These are phyloP conservation scores for Daldinia sp. DNA, from an alignment of 2,329 filamentous ascomycete species.

Conservation along the genomic window DNA sequence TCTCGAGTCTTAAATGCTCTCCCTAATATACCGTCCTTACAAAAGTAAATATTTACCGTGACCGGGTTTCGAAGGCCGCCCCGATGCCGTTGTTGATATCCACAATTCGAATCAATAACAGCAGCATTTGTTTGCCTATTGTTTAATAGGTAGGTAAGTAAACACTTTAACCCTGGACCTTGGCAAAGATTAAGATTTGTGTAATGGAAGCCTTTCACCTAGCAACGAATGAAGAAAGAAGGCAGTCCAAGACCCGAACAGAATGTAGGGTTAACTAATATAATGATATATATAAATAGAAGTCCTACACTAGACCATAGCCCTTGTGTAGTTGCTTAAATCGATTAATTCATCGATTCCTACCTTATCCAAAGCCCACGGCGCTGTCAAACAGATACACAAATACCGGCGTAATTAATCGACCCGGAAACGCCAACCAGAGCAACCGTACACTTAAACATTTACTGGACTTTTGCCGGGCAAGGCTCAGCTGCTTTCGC, in stretches of 20 bases:
- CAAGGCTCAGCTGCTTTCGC: neutral
- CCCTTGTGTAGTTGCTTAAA: neutral
- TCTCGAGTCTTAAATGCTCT: neutral
- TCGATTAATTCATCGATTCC: neutral
- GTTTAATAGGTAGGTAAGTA: neutral
- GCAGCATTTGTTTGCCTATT: neutral
- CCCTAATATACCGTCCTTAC: neutral
- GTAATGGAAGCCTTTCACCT: neutral
- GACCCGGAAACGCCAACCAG: neutral
- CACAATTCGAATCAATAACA: neutral
- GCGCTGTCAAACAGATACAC: neutral
- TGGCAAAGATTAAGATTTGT: neutral
- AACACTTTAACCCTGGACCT: neutral
- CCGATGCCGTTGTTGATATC: neutral
- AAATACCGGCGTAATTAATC: neutral
- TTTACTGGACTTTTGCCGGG: conserved; percentile 1
- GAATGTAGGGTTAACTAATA: neutral
- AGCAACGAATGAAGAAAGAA: neutral
- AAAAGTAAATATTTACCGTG: neutral
- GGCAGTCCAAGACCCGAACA: neutral
- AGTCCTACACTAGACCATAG: neutral
- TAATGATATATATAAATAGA: conserved; percentile 1
- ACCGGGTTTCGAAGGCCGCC: neutral
- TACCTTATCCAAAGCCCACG: neutral
- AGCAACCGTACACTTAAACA: neutral